Base-by-base conservation (phyloP, 2,329 filamentous ascomycete species). In the Leptographium procerum region DNA sequence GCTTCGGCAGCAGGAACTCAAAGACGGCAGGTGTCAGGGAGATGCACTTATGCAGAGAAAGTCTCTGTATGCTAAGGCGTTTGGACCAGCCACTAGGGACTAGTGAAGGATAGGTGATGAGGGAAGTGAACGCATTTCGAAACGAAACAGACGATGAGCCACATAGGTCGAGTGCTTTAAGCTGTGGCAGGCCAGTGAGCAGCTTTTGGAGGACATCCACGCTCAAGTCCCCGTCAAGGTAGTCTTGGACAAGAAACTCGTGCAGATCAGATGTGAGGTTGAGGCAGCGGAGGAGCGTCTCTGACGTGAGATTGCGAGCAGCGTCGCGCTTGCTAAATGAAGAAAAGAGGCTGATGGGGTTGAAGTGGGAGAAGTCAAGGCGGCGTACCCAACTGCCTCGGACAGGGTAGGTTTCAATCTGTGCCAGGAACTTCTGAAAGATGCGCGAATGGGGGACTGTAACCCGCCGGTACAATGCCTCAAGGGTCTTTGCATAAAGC, bases 341-440 rank as follows among this genome's bases (percentile, higher is more conserved):
- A 61, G 82, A 81, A 67, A 91, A 90, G 62, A 90, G 77, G 58
- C 87, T 86, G 57, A 87, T 84, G 26, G 88, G 88, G 69, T 89
- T 91, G 72, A 91, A 91, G 75, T 91, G 88, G 62, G 87, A 91
- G 66, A 94, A 91, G 72, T 94, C 89, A 52, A 92, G 75, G 55
- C 89, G 85, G 59, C 87, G 84, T 51, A 92, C 87, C 65, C 91
- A 83, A 47, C 83, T 86, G 52, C 88, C 89, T 57, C 91, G 76
- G 10, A 83, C 76, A 2, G 83, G 81, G 68, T 91, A 84, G 60
- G 80, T 74, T 52, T 76, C 75, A 63, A 92, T 77, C 66, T 89
- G 88, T 59, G 78, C 76, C 54, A 91, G 79, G 65, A 91, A 89
- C 72, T 92, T 92, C 68, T 85, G 85, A 73, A 91, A 94, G 69